Base-by-base conservation (phyloP, 2,329 filamentous ascomycete species). In the Chrysoporthe deuterocubensis region DNA sequence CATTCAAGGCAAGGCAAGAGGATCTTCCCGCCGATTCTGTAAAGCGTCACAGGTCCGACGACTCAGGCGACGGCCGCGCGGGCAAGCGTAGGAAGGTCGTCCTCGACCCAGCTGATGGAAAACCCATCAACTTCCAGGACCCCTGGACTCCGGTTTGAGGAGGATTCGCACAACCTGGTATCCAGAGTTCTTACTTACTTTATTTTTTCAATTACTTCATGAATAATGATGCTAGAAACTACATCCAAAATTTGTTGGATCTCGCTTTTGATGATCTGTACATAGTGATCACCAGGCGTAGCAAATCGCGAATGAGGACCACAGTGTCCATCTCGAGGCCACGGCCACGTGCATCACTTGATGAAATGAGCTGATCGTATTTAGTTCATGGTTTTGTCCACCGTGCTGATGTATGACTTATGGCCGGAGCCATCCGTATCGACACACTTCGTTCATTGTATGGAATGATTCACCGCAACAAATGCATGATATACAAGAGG, bases 51-150 rank as follows among this genome's bases (percentile, higher is more conserved):
- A 18, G 57, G 26, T 42, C 40, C 16, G 37, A 40, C 57, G n/a
- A 21, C 37, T 9, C 34, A 8, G 37, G 11, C 40, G 57, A 32
- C n/a, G n/a, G 21, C 9, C 34, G 57, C 18, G 9, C 57, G 43
- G 40, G 34, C 9, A 59, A 59, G 37, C 57, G 57, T 37, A 59
- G 37, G 34, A 59, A 26, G 57, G 18, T 26, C 34, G 57, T 54
- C 9, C 21, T 16, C 54, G 32, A 58, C 54, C 21, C 26, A 16
- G 26, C 54, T 14, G 54, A 58, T n/a, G 54, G 32, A 32, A 37
- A 58, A 26, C 54, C 54, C 26, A 58, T 37, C 32, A 37, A 58
- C 2, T 14, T 58, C 26, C 14, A 58, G 13, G 32, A 34, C 32
- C 54, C 32, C 9, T 18, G 32, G 54, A 58, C 54, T 9, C 54